Percentiles rank a stretch among this genome's conserved stretches.
Evolutionary conservation across 805 yeast genomes (phyloP).

Genomic region (Myxozyma monticola): DNA sequence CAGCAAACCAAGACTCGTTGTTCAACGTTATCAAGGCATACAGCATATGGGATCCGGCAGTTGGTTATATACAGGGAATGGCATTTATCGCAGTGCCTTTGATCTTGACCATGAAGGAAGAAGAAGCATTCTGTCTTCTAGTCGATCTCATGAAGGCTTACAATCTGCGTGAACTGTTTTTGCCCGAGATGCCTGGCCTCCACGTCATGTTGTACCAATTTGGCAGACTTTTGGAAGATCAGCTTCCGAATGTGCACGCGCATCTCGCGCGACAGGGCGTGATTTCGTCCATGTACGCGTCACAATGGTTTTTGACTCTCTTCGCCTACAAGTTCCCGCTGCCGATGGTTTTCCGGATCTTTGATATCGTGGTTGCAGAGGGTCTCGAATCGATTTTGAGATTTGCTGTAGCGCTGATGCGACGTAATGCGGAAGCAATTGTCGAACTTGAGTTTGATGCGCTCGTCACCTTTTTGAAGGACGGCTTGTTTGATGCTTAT

Average conservation of each 20-base stretch:
- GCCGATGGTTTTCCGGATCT: slow-evolving; percentile 80
- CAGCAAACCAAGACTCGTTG: slow-evolving; percentile 61
- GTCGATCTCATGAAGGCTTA: slow-evolving; percentile 83
- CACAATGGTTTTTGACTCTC: slow-evolving; percentile 95
- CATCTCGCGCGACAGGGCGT: slow-evolving; percentile 87
- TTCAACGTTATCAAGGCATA: slow-evolving; percentile 80
- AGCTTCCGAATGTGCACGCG: slow-evolving; percentile 65
- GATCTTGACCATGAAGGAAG: slow-evolving; percentile 72
- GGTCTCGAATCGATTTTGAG: slow-evolving; percentile 85
- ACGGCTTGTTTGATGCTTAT: slow-evolving; percentile 72
- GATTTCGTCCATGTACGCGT: slow-evolving; percentile 91
- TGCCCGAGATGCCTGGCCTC: slow-evolving; percentile 93
- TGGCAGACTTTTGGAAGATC: slow-evolving; percentile 80
- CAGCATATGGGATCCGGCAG: slow-evolving; percentile 82
- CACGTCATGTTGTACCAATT: slow-evolving; percentile 83
- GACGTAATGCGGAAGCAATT: slow-evolving; percentile 61
- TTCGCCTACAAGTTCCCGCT: slow-evolving; percentile 95
- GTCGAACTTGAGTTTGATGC: slow-evolving; percentile 70
- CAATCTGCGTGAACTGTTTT: slow-evolving; percentile 70
- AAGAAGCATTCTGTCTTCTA: slow-evolving; percentile 80
- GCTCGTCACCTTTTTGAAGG: slow-evolving; percentile 74
- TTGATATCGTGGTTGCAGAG: slow-evolving; percentile 84
- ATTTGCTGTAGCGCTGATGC: slow-evolving; percentile 79
- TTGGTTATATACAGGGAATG: slow-evolving; percentile 98
- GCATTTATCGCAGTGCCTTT: slow-evolving; percentile 88